Evolutionary conservation across 2,329 filamentous ascomycete genomes (phyloP), one percentile per base, ranked within the genome.

Genomic region (Sporothrix inflata): DNA sequence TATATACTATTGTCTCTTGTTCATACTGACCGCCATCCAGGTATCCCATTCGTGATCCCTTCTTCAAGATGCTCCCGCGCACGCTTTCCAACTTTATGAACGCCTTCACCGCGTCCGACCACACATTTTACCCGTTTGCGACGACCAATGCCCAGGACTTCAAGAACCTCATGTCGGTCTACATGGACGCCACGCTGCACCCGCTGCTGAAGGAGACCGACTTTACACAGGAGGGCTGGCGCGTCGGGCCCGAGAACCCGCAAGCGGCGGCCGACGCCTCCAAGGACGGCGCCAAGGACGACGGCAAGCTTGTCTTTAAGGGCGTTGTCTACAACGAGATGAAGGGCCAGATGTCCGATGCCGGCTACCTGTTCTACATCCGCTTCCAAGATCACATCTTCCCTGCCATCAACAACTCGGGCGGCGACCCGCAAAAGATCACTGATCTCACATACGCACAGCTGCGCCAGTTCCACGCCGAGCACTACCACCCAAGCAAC

Each of bases 51-150:
- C 93, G 96, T 74, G 96, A 99, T 79, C 96, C 96, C 0, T 99
- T 99, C 86, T 99, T 99, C 86, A 99, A 98, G 87, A 99, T 99
- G 96, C 88, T 99, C 34, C 96, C 96, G 27, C 90, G 96, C 77
- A 98, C 96, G 5, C 87, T 99, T n/a, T 98, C 96, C 75, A 99
- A 98, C 82, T 99, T 98, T 80, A 99, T 99, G 96, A 99, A 99
- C 81, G 96, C 96, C 74, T 97, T 98, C 80, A 99, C 96, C 55
- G 94, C 94, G 34, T 92, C 94, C 27, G 95, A 98, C 79, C 94
- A 99, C 81, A 99, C 96, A 12, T 97, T 94, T 76, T 99, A 99
- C 79, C 96, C 96, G 1, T 99, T 99, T 81, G 94, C 96, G 72
- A 99, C 96, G 1, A 99, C 96, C 30, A 99, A 99, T 78, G 86